These are phyloP conservation scores for Neurospora cerealis DNA, from an alignment of 495 filamentous ascomycete species.

Conservation along the genomic window DNA sequence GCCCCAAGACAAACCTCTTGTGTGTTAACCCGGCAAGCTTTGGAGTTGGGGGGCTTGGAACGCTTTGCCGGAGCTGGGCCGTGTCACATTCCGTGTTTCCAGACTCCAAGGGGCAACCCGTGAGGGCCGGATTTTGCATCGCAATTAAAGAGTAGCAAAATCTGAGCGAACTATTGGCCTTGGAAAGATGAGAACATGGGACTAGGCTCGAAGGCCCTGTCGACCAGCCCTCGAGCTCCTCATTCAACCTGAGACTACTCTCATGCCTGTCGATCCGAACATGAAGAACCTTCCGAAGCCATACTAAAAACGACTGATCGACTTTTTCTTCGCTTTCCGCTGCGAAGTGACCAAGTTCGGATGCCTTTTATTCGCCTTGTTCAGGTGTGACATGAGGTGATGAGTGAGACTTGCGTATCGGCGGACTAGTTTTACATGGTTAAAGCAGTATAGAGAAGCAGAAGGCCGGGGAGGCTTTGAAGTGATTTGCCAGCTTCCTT, in stretches of 20 bases:
- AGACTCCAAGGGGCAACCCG: neutral
- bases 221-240: neutral
- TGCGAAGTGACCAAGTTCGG: neutral
- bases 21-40: neutral
- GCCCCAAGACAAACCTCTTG: neutral
- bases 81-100: neutral
- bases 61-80: neutral
- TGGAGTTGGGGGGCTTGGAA: neutral
- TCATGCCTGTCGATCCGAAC: neutral
- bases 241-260: neutral
- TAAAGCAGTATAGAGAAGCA: neutral
- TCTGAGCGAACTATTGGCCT: neutral
- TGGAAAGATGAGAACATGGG: neutral
- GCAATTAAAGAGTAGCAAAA: neutral
- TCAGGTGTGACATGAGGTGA: neutral
- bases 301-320: neutral
- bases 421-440: neutral
- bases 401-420: neutral
- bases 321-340: neutral
- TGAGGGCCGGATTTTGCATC: neutral
- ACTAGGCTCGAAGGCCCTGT: neutral
- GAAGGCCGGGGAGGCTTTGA: neutral
- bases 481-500: neutral
- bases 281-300: neutral
- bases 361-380: neutral